Evolutionary conservation across 163 green algal species (phyloP), one percentile per base, ranked within the genome.

Genomic region (Chlamydomonas reinhardtii): DNA sequence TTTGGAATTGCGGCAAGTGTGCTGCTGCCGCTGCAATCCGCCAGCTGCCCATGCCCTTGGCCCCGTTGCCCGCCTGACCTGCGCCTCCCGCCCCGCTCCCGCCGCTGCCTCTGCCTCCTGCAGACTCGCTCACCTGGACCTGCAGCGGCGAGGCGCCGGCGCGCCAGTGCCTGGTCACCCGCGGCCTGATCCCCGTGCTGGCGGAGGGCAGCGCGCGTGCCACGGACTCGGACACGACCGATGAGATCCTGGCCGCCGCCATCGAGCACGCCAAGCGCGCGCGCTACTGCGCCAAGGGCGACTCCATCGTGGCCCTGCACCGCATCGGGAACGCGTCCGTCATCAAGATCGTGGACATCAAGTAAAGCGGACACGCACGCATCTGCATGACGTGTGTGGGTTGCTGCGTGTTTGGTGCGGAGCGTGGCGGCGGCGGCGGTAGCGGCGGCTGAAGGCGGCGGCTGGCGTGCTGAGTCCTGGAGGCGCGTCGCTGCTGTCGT

Each of bases 291-390:
- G 86, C 80, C 24, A 88, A 88, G 61, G 97, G 96, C n/a, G 97
- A 99, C 90, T 95, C 89, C 74, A 96, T 99, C 54, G 96, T 99
- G 29, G 97, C 97, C 20, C 92, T 99, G 83, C 97, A 99, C 92
- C 93, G 97, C 72, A 99, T 99, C 84, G 97, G 97, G 70, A 98
- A 98, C 81, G 96, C 97, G 5, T 98, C 95, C 22, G 97, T 99
- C 20, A 99, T 99, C 94, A 99, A 99, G 90, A 95, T 96, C 56
- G 90, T 95, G 24, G 93, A 96, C 52, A 85, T 85, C 68, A 85
- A 85, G 79, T 85, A 72, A 75, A 80, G n/a, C 16, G 48, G 14
- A 17, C 48, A 17, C 14, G 48, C n/a, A n/a, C n/a, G n/a, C n/a
- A n/a, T n/a, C n/a, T n/a, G n/a, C n/a, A 14, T 56, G 48, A 19